Evolutionary conservation across 2,329 filamentous ascomycete genomes (phyloP).

Genomic region (Colletotrichum sp.): DNA sequence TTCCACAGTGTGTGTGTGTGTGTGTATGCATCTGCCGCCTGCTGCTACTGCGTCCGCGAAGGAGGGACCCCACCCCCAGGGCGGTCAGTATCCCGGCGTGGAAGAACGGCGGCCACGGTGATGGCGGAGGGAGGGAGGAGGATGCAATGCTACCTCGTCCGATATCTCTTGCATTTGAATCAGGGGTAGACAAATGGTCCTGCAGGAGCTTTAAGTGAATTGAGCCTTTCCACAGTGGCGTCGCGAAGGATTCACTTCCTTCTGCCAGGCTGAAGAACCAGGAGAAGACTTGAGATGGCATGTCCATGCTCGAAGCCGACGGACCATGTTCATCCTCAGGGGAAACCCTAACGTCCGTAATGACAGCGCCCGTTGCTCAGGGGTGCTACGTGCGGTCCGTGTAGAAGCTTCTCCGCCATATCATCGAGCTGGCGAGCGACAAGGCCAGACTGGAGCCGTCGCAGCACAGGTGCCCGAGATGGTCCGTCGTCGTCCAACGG

Average conservation of each 20-base stretch:
- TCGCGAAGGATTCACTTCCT: not conserved
- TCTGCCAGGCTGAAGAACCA: not conserved
- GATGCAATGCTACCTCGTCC: slow-evolving; percentile 16
- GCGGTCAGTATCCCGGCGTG: not conserved
- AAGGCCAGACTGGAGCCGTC: not conserved
- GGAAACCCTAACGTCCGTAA: not conserved
- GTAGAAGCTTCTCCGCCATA: not conserved
- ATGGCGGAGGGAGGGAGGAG: not conserved
- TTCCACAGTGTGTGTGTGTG: not conserved
- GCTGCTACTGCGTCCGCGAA: not conserved
- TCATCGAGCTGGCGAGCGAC: not conserved
- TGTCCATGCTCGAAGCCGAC: slow-evolving; percentile 4
- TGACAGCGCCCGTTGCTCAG: not conserved
- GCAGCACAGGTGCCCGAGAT: not conserved
- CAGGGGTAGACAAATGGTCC: slow-evolving; percentile 3
- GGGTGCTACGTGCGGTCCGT: not conserved
- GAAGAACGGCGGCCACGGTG: not conserved
- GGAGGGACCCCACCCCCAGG: not conserved
- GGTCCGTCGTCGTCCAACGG: not conserved
- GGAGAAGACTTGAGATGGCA: not conserved
- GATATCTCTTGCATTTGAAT: slow-evolving; percentile 3
- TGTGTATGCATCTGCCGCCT: not conserved
- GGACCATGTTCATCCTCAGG: not conserved
- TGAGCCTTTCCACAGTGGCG: not conserved
- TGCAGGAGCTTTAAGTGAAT: slow-evolving; percentile 7